A percentile compares a stretch with the other conserved stretches of the same genome.
phyloP scores from a whole-genome alignment of 1,139 yeast genomes.

The Wickerhamiella pararugosa region DNA sequence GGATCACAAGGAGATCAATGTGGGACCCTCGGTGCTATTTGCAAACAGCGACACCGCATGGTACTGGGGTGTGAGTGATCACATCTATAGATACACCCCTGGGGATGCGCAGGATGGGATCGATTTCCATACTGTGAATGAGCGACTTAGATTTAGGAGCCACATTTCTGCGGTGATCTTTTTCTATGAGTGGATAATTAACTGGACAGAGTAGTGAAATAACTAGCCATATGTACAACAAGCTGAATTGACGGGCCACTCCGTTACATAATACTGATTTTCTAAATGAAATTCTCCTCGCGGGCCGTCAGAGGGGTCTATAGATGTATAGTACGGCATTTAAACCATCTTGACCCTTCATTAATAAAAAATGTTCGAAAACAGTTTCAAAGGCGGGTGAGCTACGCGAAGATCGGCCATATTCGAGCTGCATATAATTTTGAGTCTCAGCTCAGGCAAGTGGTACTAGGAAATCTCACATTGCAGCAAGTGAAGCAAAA shows the following conservation, averaged over 20 bases:
- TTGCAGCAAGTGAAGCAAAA: background rate
- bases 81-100: conserved; percentile 56
- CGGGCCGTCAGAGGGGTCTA: background rate
- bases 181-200: conserved; percentile 35
- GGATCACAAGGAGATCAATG: conserved; percentile 16
- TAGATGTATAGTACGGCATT: conserved; percentile 3
- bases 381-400: conserved; percentile 5
- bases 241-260: no score
- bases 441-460: conserved; percentile 1
- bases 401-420: conserved; percentile 4
- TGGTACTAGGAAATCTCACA: background rate
- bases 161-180: conserved; percentile 47
- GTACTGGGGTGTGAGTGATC: conserved; percentile 59
- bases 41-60: conserved; percentile 78
- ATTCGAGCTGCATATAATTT: conserved; percentile 5
- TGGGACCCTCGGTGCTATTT: conserved; percentile 54
- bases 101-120: conserved; percentile 10
- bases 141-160: conserved; percentile 34
- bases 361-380: background rate
- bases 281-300: no score
- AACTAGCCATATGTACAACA: no score
- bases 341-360: background rate
- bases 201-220: conserved; percentile 2
- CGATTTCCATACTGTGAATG: conserved; percentile 44
- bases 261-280: no score